Conservation (phyloP, 768 basidiomycete genomes). For the Rubroboletus pulcherrimus region DNA sequence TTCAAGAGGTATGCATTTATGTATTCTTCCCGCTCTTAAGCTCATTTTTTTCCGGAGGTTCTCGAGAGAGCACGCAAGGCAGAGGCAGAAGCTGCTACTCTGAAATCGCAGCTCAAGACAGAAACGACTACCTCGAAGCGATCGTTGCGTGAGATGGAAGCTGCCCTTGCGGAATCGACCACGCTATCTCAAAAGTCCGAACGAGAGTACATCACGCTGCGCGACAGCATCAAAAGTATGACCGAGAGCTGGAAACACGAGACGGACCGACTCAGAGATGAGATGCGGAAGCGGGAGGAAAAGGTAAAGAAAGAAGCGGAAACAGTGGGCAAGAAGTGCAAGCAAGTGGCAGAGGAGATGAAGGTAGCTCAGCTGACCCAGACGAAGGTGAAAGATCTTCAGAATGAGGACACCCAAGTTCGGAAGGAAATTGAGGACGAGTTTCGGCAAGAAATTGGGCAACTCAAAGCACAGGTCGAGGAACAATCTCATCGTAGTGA, state of each 20-base stretch:
- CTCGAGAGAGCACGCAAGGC: conserved; percentile 84
- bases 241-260: conserved; percentile 73
- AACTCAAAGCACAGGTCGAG: conserved; percentile 51
- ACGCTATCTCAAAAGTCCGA: conserved; percentile 77
- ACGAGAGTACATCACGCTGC: conserved; percentile 75
- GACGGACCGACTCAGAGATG: conserved; percentile 63
- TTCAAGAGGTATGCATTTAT: conserved; percentile 68
- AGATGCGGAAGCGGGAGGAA: conserved; percentile 74
- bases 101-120: conserved; percentile 70
- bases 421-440: conserved; percentile 56
- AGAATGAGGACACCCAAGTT: conserved; percentile 46
- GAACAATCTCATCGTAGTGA: conserved; percentile 53
- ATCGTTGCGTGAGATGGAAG: conserved; percentile 76
- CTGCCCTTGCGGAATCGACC: conserved; percentile 66
- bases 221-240: conserved; percentile 72
- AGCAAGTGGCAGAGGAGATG: conserved; percentile 58
- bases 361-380: conserved; percentile 46
- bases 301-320: conserved; percentile 65
- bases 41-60: conserved; percentile 40
- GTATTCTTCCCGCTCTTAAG: not conserved
- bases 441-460: conserved; percentile 55
- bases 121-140: conserved; percentile 74
- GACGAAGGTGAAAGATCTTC: conserved; percentile 46
- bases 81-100: conserved; percentile 64
- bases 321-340: conserved; percentile 65